Conservation (phyloP, 108 stramenopile species). For the Skeletonema tropicum region DNA sequence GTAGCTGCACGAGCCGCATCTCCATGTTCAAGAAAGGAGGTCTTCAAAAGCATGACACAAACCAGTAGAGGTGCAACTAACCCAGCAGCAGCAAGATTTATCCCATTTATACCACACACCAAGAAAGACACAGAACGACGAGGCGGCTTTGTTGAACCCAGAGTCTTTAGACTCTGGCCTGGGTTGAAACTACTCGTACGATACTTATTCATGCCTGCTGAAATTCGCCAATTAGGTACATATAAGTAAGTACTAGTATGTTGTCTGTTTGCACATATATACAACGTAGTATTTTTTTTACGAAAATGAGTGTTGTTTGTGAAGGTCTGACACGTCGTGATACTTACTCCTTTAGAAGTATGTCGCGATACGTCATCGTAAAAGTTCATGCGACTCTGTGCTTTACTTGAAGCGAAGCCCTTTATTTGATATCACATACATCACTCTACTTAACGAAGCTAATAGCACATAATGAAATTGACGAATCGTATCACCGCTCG, state of each 20-base stretch:
- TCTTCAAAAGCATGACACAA: conserved; percentile 26
- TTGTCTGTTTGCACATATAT: conserved; percentile 59
- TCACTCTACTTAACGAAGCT: no score
- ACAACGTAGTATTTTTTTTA: no score
- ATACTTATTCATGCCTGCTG: conserved; percentile 62
- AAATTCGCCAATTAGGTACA: conserved; percentile 66
- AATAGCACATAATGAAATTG: no score
- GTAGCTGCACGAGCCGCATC: conserved; percentile 58
- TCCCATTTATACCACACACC: conserved; percentile 35
- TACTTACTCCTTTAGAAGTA: no score
- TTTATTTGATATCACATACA: no score
- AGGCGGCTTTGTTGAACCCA: conserved; percentile 12
- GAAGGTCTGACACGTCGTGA: no score
- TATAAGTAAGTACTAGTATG: no score
- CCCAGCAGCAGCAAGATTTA: conserved; percentile 58
- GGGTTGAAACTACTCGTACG: conserved; percentile 50
- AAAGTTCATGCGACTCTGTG: no score
- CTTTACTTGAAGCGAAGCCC: no score
- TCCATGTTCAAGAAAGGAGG: conserved; percentile 50
- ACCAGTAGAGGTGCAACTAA: conserved; percentile 26
- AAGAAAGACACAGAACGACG: conserved; percentile 1
- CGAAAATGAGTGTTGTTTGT: no score
- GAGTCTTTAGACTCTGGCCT: conserved; percentile 29
- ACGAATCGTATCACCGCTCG: no score
- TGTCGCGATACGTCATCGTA: no score